A percentile compares a stretch with the other conserved stretches of the same genome.
These are phyloP conservation scores for Clonostachys sp. DNA, from an alignment of 2,329 filamentous ascomycete species.

Conservation along the genomic window DNA sequence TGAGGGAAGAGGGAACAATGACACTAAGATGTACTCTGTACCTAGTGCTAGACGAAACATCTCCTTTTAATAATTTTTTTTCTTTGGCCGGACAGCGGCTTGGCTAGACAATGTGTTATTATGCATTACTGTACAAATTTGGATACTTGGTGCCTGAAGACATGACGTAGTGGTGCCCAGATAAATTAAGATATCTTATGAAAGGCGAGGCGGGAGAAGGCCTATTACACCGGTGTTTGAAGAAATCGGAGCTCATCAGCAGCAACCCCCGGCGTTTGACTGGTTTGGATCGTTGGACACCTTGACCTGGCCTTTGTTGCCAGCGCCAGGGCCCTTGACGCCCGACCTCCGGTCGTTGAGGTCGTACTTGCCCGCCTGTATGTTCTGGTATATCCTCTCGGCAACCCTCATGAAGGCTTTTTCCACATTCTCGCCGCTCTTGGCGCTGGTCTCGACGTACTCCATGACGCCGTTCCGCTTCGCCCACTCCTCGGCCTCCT, in stretches of 20 bases:
- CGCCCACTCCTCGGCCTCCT: conserved; percentile 91
- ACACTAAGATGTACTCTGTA: background rate
- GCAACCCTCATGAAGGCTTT: conserved; percentile 89
- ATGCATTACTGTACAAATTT: conserved; percentile 22
- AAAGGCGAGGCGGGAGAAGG: background rate
- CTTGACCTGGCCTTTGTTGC: conserved; percentile 40
- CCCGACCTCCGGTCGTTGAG: conserved; percentile 88
- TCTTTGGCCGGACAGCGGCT: conserved; percentile 3
- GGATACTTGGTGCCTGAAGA: background rate
- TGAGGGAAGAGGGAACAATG: background rate
- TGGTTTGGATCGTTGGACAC: conserved; percentile 32
- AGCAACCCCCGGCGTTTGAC: conserved; percentile 38
- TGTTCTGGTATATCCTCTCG: conserved; percentile 94
- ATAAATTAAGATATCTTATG: background rate
- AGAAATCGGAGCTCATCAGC: conserved; percentile 31
- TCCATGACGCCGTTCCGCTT: conserved; percentile 78
- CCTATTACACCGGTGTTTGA: too few relatives aligned
- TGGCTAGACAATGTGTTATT: conserved; percentile 12
- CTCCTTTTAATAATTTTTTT: conserved; percentile 9
- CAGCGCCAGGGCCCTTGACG: conserved; percentile 68
- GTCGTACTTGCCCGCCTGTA: conserved; percentile 92
- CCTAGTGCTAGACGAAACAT: conserved; percentile 18
- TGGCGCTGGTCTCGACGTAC: conserved; percentile 95
- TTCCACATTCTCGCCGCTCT: conserved; percentile 92
- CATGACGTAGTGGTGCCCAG: background rate